Base-by-base conservation (phyloP, 805 yeast genomes). In the Starmerella bombi region DNA sequence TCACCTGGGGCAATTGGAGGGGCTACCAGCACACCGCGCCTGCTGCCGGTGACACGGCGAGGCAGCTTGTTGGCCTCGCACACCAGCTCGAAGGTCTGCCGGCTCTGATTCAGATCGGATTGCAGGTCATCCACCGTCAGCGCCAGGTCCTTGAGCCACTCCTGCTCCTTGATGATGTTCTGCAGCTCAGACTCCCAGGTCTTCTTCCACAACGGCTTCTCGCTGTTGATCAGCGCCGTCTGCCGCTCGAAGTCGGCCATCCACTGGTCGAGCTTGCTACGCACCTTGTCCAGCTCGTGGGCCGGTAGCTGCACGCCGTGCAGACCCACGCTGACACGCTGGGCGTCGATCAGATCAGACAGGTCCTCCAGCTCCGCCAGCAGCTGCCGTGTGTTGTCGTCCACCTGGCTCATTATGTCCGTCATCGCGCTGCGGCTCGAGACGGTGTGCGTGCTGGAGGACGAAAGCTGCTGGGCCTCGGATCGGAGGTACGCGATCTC, bases 181-280 rank as follows among this genome's bases (percentile, higher is more conserved):
- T 84, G 91, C 41, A 91, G 69, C 55, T 85, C 95, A 4, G 77
- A 65, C 56, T 86, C 95, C 96, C 98, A 88, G 7, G 83, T 77
- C 50, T 73, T 73, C 55, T 82, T 81, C 94, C 97, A 85, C 25
- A 74, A 75, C 5, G 85, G 77, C 49, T 80, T 80, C 55, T 85
- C 97, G 4, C 65, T 64, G 1, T 59, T 53, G 30, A 91, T 77
- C 53, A 73, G 84, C 4, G 61, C 61, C n/a, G 70, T 66, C 69
- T 85, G 70, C 2, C 59, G 59, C 1, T 59, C 59, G 32, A 88
- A 65, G 15, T 70, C 69, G 0, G 52, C 36, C 41, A 71, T 69
- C 0, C 93, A 86, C 1, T 61, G 64, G 3, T 53, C 61, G 19
- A 91, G 66, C 46, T 86, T 93, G 49, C 73, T 73, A 6, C 68